These are phyloP conservation scores for Ajuga chamaepitys DNA, from an alignment of 257 asterid species.

Conservation along the genomic window DNA sequence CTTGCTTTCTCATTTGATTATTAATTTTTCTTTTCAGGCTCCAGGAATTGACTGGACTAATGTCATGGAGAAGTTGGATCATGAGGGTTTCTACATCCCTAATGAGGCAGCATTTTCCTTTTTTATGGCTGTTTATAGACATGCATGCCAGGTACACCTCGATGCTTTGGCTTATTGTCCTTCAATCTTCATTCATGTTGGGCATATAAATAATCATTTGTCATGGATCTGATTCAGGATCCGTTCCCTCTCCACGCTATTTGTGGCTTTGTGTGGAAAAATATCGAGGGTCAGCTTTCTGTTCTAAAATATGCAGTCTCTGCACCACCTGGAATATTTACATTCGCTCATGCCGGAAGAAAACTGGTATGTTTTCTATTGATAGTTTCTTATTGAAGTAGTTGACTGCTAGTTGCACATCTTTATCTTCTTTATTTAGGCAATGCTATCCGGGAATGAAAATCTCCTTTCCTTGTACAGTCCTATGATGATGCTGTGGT, in stretches of 20 bases:
- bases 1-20: neutral
- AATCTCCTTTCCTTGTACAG: constrained; percentile 33
- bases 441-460: neutral
- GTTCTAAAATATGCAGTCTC: constrained; percentile 78
- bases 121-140: constrained; percentile 69
- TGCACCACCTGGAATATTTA: constrained; percentile 74
- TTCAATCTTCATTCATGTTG: neutral
- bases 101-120: constrained; percentile 72
- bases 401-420: neutral
- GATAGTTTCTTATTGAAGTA: neutral
- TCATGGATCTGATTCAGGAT: constrained; percentile 37
- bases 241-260: constrained; percentile 86
- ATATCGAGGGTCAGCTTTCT: constrained; percentile 94
- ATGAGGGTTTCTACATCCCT: constrained; percentile 81
- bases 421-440: neutral
- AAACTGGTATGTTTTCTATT: constrained; percentile 52
- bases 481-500: constrained; percentile 45
- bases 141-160: constrained; percentile 71
- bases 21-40: constrained; percentile 36
- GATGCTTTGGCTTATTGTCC: neutral
- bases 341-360: constrained; percentile 75
- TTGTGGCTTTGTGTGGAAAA: constrained; percentile 90
- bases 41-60: constrained; percentile 71
- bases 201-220: neutral
- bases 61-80: constrained; percentile 84